Evolutionary conservation across 2,329 filamentous ascomycete species (phyloP), one percentile per base, ranked within the genome.

Genomic region (Magnaporthiopsis rhizophila): DNA sequence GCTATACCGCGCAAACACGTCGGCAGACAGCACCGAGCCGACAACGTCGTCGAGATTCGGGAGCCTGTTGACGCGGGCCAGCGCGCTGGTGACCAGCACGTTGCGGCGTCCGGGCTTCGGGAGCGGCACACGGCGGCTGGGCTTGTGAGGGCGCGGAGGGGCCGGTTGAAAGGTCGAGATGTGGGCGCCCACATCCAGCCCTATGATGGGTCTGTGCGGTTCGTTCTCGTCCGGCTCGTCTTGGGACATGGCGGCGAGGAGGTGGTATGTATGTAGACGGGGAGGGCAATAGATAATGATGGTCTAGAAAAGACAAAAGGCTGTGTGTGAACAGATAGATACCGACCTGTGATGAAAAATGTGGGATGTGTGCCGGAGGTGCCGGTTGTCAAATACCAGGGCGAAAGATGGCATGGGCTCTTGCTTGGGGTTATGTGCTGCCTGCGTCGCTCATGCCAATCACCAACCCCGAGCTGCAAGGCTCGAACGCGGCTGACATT

Each of bases 61-160:
- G 0, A 83, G 78, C 67, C 84, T 84, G 74, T 84, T 84, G 65
- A 84, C 82, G 66, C 83, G 83, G 18, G 81, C 81, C 11, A 85
- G 71, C 1, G 83, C 83, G 64, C 79, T 81, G 13, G 82, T 84
- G 68, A 84, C 82, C 65, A 84, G 76, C 68, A 84, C 77, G 68
- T 83, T 84, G 18, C 45, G 45, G 2, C 21, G 18, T n/a, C 70
- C 77, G 76, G 63, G 38, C 7, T 65, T 57, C 7, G 68, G 67
- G 36, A 69, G 67, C 30, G 66, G 62, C 57, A 28, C 57, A 11
- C 21, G 18, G n/a, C 45, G 45, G 8, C 7, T 15, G 13, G 15
- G 36, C 13, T 38, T 38, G 36, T 13, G 36, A 38, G 36, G 36
- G 12, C 12, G 13, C 12, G 36, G 36, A 38, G 36, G 13, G 36